A percentile compares a stretch with the other conserved stretches of the same genome.
These are phyloP conservation scores for Aspergillus steynii DNA, from an alignment of 495 filamentous ascomycete species.

Conservation along the genomic window DNA sequence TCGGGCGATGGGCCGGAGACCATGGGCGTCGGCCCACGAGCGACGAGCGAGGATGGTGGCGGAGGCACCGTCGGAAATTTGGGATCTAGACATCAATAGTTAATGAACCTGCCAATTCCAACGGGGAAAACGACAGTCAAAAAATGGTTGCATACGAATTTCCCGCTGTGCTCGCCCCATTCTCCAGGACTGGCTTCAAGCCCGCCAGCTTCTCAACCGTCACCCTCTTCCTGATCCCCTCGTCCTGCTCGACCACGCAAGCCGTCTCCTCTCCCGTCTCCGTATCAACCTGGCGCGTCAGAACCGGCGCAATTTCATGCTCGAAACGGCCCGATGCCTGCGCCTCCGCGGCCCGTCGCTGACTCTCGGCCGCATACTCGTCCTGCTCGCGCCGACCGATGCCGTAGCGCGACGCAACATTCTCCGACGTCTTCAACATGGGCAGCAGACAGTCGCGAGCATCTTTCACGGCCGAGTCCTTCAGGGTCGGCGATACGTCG, in stretches of 20 bases:
- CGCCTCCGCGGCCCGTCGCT: constrained; percentile 70
- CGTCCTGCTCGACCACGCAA: constrained; percentile 73
- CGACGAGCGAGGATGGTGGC: constrained; percentile 84
- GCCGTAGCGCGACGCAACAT: constrained; percentile 78
- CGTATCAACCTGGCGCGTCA: constrained; percentile 63
- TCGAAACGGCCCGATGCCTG: constrained; percentile 81
- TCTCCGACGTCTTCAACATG: constrained; percentile 91
- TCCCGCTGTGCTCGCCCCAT: constrained; percentile 76
- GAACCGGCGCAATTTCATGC: constrained; percentile 81
- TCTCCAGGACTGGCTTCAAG: constrained; percentile 80
- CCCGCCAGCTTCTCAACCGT: constrained; percentile 72
- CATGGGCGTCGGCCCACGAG: constrained; percentile 69
- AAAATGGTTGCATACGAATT: constrained; percentile 25
- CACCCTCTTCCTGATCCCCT: constrained; percentile 78
- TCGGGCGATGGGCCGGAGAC: constrained; percentile 81
- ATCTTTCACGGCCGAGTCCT: constrained; percentile 60
- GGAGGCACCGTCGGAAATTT: constrained; percentile 60
- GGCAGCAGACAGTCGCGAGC: constrained; percentile 74
- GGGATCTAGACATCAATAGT: constrained; percentile 16
- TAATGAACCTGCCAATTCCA: neutral
- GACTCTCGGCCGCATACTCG: constrained; percentile 74
- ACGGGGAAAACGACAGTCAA: neutral
- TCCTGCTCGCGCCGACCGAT: constrained; percentile 73
- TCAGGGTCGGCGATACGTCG: constrained; percentile 61
- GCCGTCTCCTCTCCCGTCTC: constrained; percentile 66